Base-by-base conservation (phyloP, 441 rosid species). In the Omphalea diandra region DNA sequence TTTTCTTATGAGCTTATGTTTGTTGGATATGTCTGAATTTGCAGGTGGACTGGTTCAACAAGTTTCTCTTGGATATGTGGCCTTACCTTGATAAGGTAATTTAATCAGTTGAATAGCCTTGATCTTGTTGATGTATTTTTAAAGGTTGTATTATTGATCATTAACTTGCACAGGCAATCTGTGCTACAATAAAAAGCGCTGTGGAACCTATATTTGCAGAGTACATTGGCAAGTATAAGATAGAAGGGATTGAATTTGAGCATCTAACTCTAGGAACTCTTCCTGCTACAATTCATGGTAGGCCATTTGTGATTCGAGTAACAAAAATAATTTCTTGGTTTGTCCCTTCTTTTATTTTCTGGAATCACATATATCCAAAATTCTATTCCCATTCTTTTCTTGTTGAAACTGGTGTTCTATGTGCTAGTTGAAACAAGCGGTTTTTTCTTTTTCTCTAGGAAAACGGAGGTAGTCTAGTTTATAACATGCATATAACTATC, bases 271-370 rank as follows among this genome's bases (percentile, higher is more conserved):
- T 94, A 3, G 99, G 99, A 76, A 74, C 88, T 53, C 83, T 91
- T 78, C 94, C 99, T 31, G 97, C 94, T 0, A 74, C 69, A 40
- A 26, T 91, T 79, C 86, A 90, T 8, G 98, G 98, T 85, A 75
- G 17, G 38, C 44, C 4, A 24, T 40, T 65, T 41, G 24, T 32
- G 57, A 26, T 49, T 36, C 8, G 5, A 26, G 17, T 15, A 50
- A 47, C 41, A 12, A n/a, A n/a, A n/a, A n/a, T n/a, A n/a, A n/a
- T n/a, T n/a, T n/a, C n/a, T n/a, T n/a, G n/a, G n/a, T n/a, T n/a
- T n/a, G n/a, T n/a, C n/a, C n/a, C n/a, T n/a, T n/a, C n/a, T n/a
- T n/a, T n/a, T n/a, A n/a, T n/a, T n/a, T n/a, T n/a, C n/a, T n/a
- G n/a, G n/a, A n/a, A n/a, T n/a, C n/a, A n/a, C n/a, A n/a, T n/a